A percentile compares a stretch with the other conserved stretches of the same genome.
These are phyloP conservation scores for Mycena rosella DNA, from an alignment of 768 basidiomycete species.

Conservation along the genomic window DNA sequence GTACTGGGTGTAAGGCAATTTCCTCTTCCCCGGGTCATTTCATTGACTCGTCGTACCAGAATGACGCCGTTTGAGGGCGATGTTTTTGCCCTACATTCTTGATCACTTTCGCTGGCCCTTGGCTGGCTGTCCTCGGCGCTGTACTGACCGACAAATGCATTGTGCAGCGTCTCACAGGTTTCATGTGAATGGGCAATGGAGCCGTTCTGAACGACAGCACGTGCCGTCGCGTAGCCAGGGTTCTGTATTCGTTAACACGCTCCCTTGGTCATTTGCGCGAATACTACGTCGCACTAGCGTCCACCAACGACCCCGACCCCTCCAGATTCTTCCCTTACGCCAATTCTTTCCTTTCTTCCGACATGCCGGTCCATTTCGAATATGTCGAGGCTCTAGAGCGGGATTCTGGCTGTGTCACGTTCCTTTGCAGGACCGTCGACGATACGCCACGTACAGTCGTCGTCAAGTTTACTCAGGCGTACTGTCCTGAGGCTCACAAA, in stretches of 20 bases:
- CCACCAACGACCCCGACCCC: neutral
- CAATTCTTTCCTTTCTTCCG: conserved; percentile 1
- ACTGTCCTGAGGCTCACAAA: conserved; percentile 48
- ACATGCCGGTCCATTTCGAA: conserved; percentile 26
- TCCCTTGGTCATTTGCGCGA: conserved; percentile 24
- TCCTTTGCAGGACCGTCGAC: conserved; percentile 34
- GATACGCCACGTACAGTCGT: conserved; percentile 28
- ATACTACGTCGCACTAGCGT: conserved; percentile 37
- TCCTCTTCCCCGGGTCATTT: neutral
- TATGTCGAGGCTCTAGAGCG: conserved; percentile 41
- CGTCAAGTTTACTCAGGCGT: conserved; percentile 32
- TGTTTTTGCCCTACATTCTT: conserved; percentile 49
- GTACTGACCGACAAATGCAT: conserved; percentile 44
- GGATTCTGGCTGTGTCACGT: conserved; percentile 39
- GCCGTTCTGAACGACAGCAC: conserved; percentile 33
- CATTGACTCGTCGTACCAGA: conserved; percentile 21
- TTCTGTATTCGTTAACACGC: conserved; percentile 35
- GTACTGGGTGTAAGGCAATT: conserved; percentile 27
- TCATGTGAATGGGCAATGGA: conserved; percentile 41
- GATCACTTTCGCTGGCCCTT: conserved; percentile 44
- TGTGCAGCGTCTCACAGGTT: conserved; percentile 51
- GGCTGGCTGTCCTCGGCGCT: conserved; percentile 48
- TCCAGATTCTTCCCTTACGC: conserved; percentile 39
- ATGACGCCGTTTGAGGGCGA: conserved; percentile 7
- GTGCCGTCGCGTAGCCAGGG: conserved; percentile 30